Evolutionary conservation across 1,284 basidiomycete species (phyloP).

Genomic region (Vanrija pseudolonga): DNA sequence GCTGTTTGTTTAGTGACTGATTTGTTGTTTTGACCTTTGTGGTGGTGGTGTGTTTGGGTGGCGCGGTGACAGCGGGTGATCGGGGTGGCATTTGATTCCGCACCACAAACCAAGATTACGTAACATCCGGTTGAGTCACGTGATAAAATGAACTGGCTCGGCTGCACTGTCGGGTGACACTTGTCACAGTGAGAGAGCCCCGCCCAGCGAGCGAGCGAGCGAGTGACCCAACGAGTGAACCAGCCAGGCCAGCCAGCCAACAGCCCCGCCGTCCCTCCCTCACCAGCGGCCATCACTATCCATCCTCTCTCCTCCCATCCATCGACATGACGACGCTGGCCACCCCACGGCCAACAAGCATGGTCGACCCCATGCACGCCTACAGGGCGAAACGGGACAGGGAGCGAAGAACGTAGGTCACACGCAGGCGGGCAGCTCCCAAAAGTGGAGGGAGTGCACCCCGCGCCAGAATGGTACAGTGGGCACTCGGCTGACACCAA

Average conservation of each 20-base stretch:
- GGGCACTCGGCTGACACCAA: neutral
- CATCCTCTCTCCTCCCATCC: neutral
- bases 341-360: constrained; percentile 12
- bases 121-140: neutral
- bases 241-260: no score
- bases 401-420: constrained; percentile 53
- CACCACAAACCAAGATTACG: neutral
- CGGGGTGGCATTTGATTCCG: neutral
- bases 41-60: no score
- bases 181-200: no score
- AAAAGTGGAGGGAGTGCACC: neutral
- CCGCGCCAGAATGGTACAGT: neutral
- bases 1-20: neutral
- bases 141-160: no score
- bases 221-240: no score
- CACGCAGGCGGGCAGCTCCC: neutral
- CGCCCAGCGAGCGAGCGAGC: no score
- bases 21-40: constrained; percentile 14
- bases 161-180: no score
- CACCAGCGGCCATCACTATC: no score
- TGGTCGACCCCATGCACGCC: constrained; percentile 62
- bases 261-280: no score
- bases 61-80: no score
- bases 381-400: constrained; percentile 75
- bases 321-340: constrained; percentile 10